Evolutionary conservation across 164 flowering plant species (phyloP).

Genomic region (Stephania cephalantha): DNA sequence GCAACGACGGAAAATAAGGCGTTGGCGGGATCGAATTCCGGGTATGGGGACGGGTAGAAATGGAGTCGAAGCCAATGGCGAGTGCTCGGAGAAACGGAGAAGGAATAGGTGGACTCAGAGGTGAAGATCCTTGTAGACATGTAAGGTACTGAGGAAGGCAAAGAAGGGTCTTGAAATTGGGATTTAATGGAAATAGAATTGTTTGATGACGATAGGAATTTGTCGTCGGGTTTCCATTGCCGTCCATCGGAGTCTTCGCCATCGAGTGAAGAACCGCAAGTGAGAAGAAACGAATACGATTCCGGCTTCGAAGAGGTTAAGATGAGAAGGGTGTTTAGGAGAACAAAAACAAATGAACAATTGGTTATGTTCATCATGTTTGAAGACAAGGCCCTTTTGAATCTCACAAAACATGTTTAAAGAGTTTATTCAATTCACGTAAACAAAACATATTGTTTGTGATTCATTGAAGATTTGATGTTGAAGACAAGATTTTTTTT

Average conservation of each 20-base stretch:
- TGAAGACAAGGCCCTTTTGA: constrained; percentile 6
- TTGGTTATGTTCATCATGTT: constrained; percentile 28
- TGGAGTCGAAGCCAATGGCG: constrained; percentile 51
- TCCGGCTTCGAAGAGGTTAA: constrained; percentile 4
- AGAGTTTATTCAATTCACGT: not conserved
- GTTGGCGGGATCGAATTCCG: constrained; percentile 24
- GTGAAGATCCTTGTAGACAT: constrained; percentile 58
- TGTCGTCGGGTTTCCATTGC: constrained; percentile 41
- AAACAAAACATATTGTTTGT: no score
- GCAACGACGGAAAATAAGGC: constrained; percentile 50
- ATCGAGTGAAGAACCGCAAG: constrained; percentile 36
- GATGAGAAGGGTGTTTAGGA: constrained; percentile 7
- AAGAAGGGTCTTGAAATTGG: constrained; percentile 51
- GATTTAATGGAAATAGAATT: constrained; percentile 30
- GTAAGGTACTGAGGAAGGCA: constrained; percentile 59
- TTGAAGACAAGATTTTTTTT: not conserved
- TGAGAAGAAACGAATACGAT: constrained; percentile 21
- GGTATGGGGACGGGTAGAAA: constrained; percentile 67
- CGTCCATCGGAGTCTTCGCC: constrained; percentile 44
- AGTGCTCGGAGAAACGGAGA: constrained; percentile 22
- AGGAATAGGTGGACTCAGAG: constrained; percentile 32
- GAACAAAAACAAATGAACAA: constrained; percentile 18
- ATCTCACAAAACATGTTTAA: not conserved
- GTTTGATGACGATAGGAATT: constrained; percentile 23
- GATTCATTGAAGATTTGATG: not conserved